phyloP scores from a whole-genome alignment of 495 filamentous ascomycete genomes.

The Parathielavia appendiculata region DNA sequence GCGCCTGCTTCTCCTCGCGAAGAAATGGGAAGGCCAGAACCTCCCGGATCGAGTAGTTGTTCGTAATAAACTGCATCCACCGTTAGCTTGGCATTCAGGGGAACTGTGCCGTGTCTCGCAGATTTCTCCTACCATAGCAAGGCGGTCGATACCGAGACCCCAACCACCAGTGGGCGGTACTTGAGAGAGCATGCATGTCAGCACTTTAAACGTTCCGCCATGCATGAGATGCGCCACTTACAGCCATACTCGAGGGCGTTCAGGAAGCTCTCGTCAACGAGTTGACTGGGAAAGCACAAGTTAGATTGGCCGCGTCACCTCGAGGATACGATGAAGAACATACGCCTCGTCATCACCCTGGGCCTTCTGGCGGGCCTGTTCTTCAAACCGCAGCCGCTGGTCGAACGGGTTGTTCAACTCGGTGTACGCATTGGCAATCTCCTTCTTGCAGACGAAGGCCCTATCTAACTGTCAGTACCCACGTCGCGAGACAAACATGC shows the following conservation, averaged over 20 bases:
- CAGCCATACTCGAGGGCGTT: slow-evolving; percentile 61
- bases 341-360: slow-evolving; percentile 91
- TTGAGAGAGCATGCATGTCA: slow-evolving; percentile 42
- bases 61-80: slow-evolving; percentile 63
- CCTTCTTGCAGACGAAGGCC: slow-evolving; percentile 96
- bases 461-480: slow-evolving; percentile 14
- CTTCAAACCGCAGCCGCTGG: slow-evolving; percentile 89
- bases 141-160: slow-evolving; percentile 94
- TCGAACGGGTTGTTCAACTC: slow-evolving; percentile 97
- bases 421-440: slow-evolving; percentile 94
- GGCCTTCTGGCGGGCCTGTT: slow-evolving; percentile 92
- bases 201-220: slow-evolving; percentile 41
- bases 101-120: background rate
- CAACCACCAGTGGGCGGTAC: slow-evolving; percentile 92
- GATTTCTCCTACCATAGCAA: slow-evolving; percentile 61
- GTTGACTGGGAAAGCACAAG: slow-evolving; percentile 43
- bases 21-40: slow-evolving; percentile 82
- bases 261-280: slow-evolving; percentile 92
- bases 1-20: slow-evolving; percentile 39
- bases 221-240: slow-evolving; percentile 3
- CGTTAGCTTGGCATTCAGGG: background rate
- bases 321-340: background rate
- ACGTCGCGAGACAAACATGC: background rate
- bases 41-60: slow-evolving; percentile 93
- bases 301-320: slow-evolving; percentile 5